Base-by-base conservation (phyloP, 306 rosid genomes). In the Vachellia collinsii region DNA sequence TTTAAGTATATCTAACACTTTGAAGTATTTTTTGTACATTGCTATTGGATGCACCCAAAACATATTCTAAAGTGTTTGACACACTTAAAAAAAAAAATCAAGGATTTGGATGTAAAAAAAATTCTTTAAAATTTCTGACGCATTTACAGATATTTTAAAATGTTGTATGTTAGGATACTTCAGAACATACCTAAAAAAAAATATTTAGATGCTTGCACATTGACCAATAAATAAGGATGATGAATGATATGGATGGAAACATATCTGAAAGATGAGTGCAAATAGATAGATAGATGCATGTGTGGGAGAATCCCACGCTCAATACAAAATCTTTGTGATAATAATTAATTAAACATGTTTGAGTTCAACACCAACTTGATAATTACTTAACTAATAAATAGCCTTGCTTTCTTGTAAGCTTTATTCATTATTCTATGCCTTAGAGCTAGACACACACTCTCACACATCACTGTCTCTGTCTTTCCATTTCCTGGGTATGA, bases 281-380 rank as follows among this genome's bases (percentile, higher is more conserved):
- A 56, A 20, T 5, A n/a, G 23, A 8, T 1, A 23, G 4, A 58
- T 3, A 59, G 67, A 25, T 12, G 39, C 96, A 90, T 91, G 94
- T 87, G 94, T 85, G 84, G 82, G 81, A 89, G 95, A 90, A 92
- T 94, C 92, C 73, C 63, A 84, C 80, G 83, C 86, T 70, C 12
- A 70, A 42, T 23, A 3, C 78, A 46, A 77, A 66, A 66, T 43
- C 43, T 54, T 19, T 42, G 7, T 22, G 7, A 46, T 70, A 13
- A 4, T 81, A 75, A 16, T 65, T 61, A 51, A 75, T n/a, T 75
- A 75, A 75, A 23, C 75, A 53, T 64, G 73, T 44, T 5, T 41
- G 70, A 66, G 48, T 79, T 67, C 38, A 61, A 81, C 75, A 10
- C 17, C 51, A 41, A 68, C 72, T 69, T 69, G 19, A 42, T 20